phyloP scores from a whole-genome alignment of 768 basidiomycete species.

The Tylopilus felleus region DNA sequence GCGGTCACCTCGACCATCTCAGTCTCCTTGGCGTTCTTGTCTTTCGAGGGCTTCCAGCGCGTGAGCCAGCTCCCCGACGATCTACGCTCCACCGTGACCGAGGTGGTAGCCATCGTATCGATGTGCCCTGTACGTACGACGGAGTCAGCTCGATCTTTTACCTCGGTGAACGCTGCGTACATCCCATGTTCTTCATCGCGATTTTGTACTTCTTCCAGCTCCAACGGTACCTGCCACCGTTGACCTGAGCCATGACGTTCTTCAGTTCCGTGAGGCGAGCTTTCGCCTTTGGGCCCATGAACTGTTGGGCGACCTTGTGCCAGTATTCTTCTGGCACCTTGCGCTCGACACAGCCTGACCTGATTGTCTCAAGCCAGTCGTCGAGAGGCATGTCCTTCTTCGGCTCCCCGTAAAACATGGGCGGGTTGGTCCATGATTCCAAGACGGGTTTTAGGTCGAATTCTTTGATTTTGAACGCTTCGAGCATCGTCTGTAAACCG shows the following conservation, averaged over 20 bases:
- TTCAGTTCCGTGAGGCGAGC: slow-evolving; percentile 65
- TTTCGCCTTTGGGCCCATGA: slow-evolving; percentile 68
- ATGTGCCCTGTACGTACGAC: slow-evolving; percentile 55
- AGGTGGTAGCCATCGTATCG: slow-evolving; percentile 54
- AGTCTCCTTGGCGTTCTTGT: slow-evolving; percentile 31
- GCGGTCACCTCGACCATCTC: slow-evolving; percentile 33
- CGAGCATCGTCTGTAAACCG: slow-evolving; percentile 43
- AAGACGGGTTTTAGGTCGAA: slow-evolving; percentile 70
- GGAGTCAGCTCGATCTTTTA: background rate
- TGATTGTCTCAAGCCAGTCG: slow-evolving; percentile 71
- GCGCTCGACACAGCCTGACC: slow-evolving; percentile 64
- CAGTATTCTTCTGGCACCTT: slow-evolving; percentile 78
- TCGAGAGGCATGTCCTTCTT: slow-evolving; percentile 69
- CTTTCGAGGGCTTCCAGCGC: slow-evolving; percentile 44
- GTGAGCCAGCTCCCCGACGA: slow-evolving; percentile 48
- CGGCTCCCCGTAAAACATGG: slow-evolving; percentile 62
- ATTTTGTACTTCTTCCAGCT: slow-evolving; percentile 80
- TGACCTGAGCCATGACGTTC: slow-evolving; percentile 66
- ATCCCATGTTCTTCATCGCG: slow-evolving; percentile 79
- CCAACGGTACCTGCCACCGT: slow-evolving; percentile 78
- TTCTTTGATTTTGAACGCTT: slow-evolving; percentile 77
- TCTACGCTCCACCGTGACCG: slow-evolving; percentile 56
- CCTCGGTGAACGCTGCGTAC: slow-evolving; percentile 43
- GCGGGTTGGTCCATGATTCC: slow-evolving; percentile 62
- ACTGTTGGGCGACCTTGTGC: slow-evolving; percentile 79